Evolutionary conservation across 768 basidiomycete genomes (phyloP).

Genomic region (Russula ochroleuca): DNA sequence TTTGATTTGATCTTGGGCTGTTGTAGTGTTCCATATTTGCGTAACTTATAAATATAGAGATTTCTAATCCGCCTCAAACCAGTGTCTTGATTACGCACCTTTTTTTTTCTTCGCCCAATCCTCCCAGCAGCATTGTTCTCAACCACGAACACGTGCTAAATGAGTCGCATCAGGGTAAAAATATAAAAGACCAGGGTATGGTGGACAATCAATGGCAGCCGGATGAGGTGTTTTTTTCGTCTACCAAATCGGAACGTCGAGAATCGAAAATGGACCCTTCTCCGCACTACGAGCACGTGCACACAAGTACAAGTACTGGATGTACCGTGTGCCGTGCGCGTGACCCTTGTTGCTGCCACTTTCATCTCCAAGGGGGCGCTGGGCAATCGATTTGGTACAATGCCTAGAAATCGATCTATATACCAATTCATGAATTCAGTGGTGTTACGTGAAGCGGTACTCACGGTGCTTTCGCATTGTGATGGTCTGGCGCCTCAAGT

Average conservation of each 20-base stretch:
- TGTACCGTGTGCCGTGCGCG: background rate
- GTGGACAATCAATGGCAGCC: background rate
- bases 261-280: background rate
- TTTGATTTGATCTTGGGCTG: background rate
- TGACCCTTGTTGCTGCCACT: background rate
- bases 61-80: background rate
- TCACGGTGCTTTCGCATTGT: too few species aligned
- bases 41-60: background rate
- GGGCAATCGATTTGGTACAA: too few species aligned
- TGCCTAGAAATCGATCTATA: too few species aligned
- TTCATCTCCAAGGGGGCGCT: too few species aligned
- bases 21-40: background rate
- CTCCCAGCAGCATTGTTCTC: background rate
- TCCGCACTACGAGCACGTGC: background rate
- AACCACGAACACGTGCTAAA: background rate
- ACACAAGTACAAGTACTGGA: background rate
- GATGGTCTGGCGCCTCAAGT: too few species aligned
- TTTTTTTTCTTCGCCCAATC: background rate
- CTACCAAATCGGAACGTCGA: background rate
- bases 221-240: too few species aligned
- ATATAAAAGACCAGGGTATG: background rate
- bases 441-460: too few species aligned
- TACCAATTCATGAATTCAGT: too few species aligned
- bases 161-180: background rate
- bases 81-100: background rate